Conservation (phyloP, 1,284 basidiomycete species). For the Sanghuangporus weigelae region DNA sequence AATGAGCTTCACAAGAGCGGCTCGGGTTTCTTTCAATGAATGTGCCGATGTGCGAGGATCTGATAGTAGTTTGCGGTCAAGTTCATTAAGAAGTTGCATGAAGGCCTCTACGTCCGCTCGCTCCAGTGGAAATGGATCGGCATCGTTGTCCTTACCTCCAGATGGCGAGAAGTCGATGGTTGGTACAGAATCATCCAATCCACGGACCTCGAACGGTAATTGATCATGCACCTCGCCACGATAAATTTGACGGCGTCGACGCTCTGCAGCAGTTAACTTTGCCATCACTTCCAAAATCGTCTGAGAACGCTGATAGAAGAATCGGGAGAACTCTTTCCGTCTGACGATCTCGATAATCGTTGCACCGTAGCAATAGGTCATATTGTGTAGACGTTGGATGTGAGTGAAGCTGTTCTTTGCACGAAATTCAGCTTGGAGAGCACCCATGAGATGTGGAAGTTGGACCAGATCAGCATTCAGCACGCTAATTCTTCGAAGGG, state of each 20-base stretch:
- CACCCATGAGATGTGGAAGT: slow-evolving; percentile 55
- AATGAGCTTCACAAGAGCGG: slow-evolving; percentile 60
- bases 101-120: slow-evolving; percentile 68
- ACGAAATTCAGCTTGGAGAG: slow-evolving; percentile 65
- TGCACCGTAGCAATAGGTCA: slow-evolving; percentile 91
- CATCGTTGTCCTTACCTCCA: slow-evolving; percentile 42
- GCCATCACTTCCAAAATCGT: slow-evolving; percentile 80
- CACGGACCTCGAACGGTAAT: slow-evolving; percentile 71
- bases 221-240: slow-evolving; percentile 74
- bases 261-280: slow-evolving; percentile 75
- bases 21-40: slow-evolving; percentile 59
- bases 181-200: slow-evolving; percentile 74
- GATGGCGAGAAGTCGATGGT: slow-evolving; percentile 71
- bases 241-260: slow-evolving; percentile 72
- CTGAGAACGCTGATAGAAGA: slow-evolving; percentile 75
- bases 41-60: slow-evolving; percentile 41
- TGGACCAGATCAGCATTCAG: slow-evolving; percentile 74
- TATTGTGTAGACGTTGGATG: slow-evolving; percentile 81
- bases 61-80: slow-evolving; percentile 50
- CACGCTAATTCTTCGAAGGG: slow-evolving; percentile 65
- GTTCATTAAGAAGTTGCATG: slow-evolving; percentile 57
- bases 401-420: slow-evolving; percentile 84
- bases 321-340: slow-evolving; percentile 81
- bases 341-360: slow-evolving; percentile 89
- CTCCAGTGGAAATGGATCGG: slow-evolving; percentile 52